Conservation (phyloP, 164 flowering plant genomes). For the Piper longum region DNA sequence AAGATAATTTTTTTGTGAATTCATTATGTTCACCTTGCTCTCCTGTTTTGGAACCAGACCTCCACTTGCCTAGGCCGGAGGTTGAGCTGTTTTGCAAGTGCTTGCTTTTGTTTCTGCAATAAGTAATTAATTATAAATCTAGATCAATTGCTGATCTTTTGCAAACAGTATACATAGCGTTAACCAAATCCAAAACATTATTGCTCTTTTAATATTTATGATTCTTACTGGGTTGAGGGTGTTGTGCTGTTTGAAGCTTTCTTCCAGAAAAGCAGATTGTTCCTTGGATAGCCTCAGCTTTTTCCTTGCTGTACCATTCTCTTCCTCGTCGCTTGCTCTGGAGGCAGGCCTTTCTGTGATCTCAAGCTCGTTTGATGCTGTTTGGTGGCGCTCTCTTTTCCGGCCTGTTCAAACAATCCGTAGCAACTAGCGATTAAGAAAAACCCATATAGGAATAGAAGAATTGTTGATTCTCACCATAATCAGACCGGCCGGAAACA, state of each 20-base stretch:
- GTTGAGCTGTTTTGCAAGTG: slow-evolving; percentile 53
- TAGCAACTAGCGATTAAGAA: too few relatives aligned
- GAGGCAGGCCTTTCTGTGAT: slow-evolving; percentile 28
- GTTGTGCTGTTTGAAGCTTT: slow-evolving; percentile 81
- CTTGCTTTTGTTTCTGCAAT: slow-evolving; percentile 71
- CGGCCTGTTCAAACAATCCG: background rate
- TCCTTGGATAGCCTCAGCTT: slow-evolving; percentile 77
- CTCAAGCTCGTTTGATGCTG: slow-evolving; percentile 18
- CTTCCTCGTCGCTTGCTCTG: slow-evolving; percentile 69
- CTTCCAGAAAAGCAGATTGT: slow-evolving; percentile 87
- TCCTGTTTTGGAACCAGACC: slow-evolving; percentile 80
- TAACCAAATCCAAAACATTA: too few relatives aligned
- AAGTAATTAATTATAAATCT: too few relatives aligned
- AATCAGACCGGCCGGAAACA: slow-evolving; percentile 24
- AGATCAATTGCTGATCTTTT: too few relatives aligned
- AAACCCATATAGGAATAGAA: background rate
- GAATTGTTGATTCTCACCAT: slow-evolving; percentile 15
- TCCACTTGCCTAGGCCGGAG: slow-evolving; percentile 76
- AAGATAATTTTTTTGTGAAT: background rate
- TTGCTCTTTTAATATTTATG: too few relatives aligned
- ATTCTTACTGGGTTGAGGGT: slow-evolving; percentile 84
- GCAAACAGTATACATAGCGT: too few relatives aligned
- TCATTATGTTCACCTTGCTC: slow-evolving; percentile 51
- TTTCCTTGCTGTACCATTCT: slow-evolving; percentile 54
- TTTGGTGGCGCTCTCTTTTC: slow-evolving; percentile 3